phyloP scores from a whole-genome alignment of 768 basidiomycete genomes.

The Lepiota brunneoincarnata region DNA sequence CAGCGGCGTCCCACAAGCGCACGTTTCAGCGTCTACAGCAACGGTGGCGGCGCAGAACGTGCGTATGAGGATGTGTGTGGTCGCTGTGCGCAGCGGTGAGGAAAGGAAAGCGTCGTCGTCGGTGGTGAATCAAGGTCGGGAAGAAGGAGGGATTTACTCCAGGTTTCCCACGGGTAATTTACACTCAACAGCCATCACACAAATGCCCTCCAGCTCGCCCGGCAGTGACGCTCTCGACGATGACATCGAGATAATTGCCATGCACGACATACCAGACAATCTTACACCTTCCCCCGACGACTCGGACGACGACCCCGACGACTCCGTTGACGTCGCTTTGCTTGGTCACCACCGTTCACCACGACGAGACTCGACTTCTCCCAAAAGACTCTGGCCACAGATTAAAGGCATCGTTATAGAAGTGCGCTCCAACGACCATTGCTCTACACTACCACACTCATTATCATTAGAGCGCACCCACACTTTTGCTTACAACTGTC shows the following conservation, averaged over 20 bases:
- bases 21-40: not conserved
- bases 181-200: constrained; percentile 3
- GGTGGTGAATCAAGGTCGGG: constrained; percentile 10
- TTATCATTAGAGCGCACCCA: constrained; percentile 73
- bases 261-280: constrained; percentile 22
- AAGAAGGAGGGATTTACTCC: constrained; percentile 13
- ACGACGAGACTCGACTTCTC: constrained; percentile 2
- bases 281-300: constrained; percentile 27
- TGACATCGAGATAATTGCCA: constrained; percentile 35
- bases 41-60: constrained; percentile 3
- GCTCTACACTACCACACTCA: not conserved
- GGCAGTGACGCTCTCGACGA: constrained; percentile 25
- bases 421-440: constrained; percentile 38
- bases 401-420: constrained; percentile 65
- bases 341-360: constrained; percentile 27
- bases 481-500: constrained; percentile 78
- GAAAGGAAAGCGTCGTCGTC: constrained; percentile 8
- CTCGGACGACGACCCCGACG: constrained; percentile 30
- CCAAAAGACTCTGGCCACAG: constrained; percentile 47
- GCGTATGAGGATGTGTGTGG: constrained; percentile 11
- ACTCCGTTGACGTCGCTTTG: constrained; percentile 44
- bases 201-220: constrained; percentile 32
- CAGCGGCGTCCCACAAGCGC: not conserved
- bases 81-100: constrained; percentile 14
- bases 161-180: constrained; percentile 1